Base-by-base conservation (phyloP, 1,139 yeast species). In the Meyerozyma carpophila region DNA sequence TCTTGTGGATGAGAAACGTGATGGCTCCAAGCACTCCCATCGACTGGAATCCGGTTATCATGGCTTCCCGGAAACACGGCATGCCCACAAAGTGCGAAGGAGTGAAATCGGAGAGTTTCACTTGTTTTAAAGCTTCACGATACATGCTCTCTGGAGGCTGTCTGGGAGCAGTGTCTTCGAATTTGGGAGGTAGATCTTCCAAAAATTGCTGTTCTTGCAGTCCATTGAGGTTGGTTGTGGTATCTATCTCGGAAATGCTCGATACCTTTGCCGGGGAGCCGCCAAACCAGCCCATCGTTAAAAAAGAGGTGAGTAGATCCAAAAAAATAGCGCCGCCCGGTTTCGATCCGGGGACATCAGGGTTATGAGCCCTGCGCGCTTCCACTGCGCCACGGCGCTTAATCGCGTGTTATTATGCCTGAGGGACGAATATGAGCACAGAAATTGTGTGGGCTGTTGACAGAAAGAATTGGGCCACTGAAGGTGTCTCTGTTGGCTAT, bases 291-390 rank as follows among this genome's bases (percentile, higher is more conserved):
- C 54, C 53, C 54, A 50, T 50, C 9, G 26, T 34, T 9, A 8
- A 21, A 21, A 20, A 34, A 10, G 14, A 9, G 37, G 8, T 11
- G 14, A 21, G 6, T 21, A 21, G 24, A 21, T 21, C 24, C 29
- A 42, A 43, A 40, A 41, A 34, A 36, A 39, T 87, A 88, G 96
- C 96, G 94, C 86, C 86, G 93, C 94, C 83, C 77, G 91, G 96
- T 89, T 87, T 89, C 96, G 96, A 89, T 89, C 96, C 94, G 77
- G 82, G 94, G 96, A 87, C 96, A 84, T 88, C 95, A 87, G 96
- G 96, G 96, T 89, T 89, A 89, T 88, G 94, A 85, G 94, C 94
- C 94, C 95, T 84, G 95, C 95, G 94, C 95, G 95, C 95, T 87
- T 85, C 95, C 95, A 82, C 95, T 87, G 95, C 95, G 95, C 93